Conservation (phyloP, 192 early-diverging fungal genomes). For the Pilobolus umbonatus region DNA sequence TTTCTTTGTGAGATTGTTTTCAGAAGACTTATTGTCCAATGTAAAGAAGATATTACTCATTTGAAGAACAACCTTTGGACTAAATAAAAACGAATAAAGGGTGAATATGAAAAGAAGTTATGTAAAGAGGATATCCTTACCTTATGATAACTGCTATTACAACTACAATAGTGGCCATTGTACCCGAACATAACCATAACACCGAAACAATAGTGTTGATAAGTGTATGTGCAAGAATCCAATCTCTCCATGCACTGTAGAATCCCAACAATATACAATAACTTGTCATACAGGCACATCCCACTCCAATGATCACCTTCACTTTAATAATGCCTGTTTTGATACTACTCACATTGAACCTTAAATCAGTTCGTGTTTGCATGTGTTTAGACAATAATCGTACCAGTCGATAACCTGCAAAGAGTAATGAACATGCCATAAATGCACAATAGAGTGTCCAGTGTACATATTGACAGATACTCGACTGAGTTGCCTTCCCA, state of each 20-base stretch:
- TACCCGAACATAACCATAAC: not conserved
- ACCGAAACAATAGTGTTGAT: not conserved
- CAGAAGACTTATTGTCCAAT: no score
- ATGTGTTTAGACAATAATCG: not conserved
- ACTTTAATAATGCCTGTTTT: constrained; percentile 7
- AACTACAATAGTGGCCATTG: constrained; percentile 1
- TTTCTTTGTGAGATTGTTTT: no score
- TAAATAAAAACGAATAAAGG: no score
- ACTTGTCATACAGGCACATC: not conserved
- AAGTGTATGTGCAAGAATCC: not conserved
- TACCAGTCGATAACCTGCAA: constrained; percentile 4
- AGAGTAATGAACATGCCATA: not conserved
- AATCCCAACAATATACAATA: not conserved
- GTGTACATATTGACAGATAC: not conserved
- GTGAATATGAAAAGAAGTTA: no score
- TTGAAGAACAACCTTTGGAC: no score
- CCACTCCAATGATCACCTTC: not conserved
- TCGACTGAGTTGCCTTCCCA: not conserved
- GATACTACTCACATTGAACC: not conserved
- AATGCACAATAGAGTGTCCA: not conserved
- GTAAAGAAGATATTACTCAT: no score
- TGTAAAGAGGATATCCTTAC: not conserved
- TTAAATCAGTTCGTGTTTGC: not conserved
- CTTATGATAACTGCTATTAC: not conserved
- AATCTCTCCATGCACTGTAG: not conserved